Conservation (phyloP, 164 flowering plant genomes). For the Annona cherimola region DNA sequence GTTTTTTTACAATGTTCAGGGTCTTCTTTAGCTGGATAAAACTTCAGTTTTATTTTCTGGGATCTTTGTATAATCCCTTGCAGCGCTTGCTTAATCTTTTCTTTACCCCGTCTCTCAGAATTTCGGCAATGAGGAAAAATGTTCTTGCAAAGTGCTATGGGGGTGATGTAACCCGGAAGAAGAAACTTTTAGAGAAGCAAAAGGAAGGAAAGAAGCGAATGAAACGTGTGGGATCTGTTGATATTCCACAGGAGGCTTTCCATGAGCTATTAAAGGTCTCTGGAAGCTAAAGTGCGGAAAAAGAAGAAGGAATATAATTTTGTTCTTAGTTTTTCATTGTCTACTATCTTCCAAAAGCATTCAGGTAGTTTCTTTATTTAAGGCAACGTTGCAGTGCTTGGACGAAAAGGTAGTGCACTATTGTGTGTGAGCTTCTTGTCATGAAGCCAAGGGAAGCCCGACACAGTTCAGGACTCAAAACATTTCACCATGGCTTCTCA, state of each 20-base stretch:
- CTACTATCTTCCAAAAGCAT: not conserved
- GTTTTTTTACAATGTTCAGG: not conserved
- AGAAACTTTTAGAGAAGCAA: constrained; percentile 91
- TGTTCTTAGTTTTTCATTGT: too few species aligned
- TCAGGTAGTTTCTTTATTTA: not conserved
- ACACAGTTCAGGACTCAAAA: not conserved
- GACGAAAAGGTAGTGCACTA: not conserved
- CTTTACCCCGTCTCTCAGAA: constrained; percentile 27
- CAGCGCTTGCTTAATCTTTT: not conserved
- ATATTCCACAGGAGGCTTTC: constrained; percentile 96
- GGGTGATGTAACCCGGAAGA: constrained; percentile 85
- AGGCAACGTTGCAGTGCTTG: not conserved
- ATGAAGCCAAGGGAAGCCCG: not conserved
- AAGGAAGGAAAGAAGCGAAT: constrained; percentile 99
- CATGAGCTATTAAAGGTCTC: constrained; percentile 81
- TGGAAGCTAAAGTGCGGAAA: constrained; percentile 12
- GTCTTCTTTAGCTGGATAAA: not conserved
- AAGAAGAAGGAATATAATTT: not conserved
- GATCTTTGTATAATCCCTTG: not conserved
- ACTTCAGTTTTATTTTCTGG: not conserved
- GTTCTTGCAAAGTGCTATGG: constrained; percentile 99
- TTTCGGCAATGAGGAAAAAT: constrained; percentile 95
- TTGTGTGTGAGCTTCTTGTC: not conserved
- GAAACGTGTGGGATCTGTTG: constrained; percentile 97
- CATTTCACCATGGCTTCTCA: not conserved